Conservation (phyloP, 805 yeast species). For the Ogataea saltuana region DNA sequence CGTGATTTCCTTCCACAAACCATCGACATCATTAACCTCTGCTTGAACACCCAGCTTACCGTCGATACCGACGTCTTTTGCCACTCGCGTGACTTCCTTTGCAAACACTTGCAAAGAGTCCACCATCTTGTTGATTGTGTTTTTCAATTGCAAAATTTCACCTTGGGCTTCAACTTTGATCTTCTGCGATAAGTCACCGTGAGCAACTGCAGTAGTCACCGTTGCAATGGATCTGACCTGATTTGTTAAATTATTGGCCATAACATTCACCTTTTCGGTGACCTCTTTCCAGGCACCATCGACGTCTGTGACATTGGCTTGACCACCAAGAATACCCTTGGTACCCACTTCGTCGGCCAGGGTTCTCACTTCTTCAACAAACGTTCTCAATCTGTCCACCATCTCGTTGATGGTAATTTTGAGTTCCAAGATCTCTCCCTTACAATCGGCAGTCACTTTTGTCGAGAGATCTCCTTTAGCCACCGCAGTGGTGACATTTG, state of each 20-base stretch:
- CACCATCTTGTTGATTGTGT: slow-evolving; percentile 91
- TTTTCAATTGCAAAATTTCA: slow-evolving; percentile 80
- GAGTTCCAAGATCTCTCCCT: slow-evolving; percentile 75
- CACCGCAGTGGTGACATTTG: slow-evolving; percentile 85
- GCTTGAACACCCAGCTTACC: slow-evolving; percentile 93
- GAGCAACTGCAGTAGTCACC: slow-evolving; percentile 89
- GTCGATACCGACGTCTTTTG: slow-evolving; percentile 90
- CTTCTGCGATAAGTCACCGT: slow-evolving; percentile 83
- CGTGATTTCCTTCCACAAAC: slow-evolving; percentile 88
- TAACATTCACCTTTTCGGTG: slow-evolving; percentile 84
- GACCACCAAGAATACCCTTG: slow-evolving; percentile 87
- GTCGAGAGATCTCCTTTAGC: slow-evolving; percentile 81
- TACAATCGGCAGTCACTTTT: slow-evolving; percentile 83
- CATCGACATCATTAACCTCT: slow-evolving; percentile 87
- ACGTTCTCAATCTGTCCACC: slow-evolving; percentile 85
- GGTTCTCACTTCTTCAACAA: slow-evolving; percentile 80
- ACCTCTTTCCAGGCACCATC: slow-evolving; percentile 89
- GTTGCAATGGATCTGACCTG: slow-evolving; percentile 89
- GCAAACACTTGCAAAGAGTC: slow-evolving; percentile 87
- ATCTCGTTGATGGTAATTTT: slow-evolving; percentile 82
- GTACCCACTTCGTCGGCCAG: slow-evolving; percentile 86
- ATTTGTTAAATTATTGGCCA: slow-evolving; percentile 85
- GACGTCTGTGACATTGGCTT: slow-evolving; percentile 80
- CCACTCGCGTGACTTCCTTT: slow-evolving; percentile 84
- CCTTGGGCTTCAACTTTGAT: slow-evolving; percentile 91